Evolutionary conservation across 2,329 filamentous ascomycete genomes (phyloP).

Genomic region (Fusarium guadeloupense): DNA sequence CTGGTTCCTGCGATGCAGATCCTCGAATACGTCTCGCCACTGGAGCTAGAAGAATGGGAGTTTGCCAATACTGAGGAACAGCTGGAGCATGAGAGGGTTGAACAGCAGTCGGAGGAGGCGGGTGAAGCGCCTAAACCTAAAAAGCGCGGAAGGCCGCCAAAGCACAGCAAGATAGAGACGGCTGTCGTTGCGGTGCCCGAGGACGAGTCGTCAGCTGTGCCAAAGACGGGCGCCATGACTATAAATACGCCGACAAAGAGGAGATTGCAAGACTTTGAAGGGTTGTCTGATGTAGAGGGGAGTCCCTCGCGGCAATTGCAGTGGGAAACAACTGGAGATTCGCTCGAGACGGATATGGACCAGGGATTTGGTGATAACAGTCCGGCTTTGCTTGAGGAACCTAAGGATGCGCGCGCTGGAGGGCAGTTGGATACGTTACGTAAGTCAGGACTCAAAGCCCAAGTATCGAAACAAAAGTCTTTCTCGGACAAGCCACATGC

Average conservation of each 20-base stretch:
- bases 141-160: slow-evolving; percentile 45
- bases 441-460: neutral
- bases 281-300: slow-evolving; percentile 43
- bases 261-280: slow-evolving; percentile 45
- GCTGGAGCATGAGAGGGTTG: slow-evolving; percentile 52
- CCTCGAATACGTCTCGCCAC: slow-evolving; percentile 67
- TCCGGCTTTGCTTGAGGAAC: neutral
- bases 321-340: slow-evolving; percentile 30
- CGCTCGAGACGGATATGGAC: slow-evolving; percentile 4
- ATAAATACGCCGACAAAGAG: slow-evolving; percentile 50
- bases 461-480: neutral
- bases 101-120: slow-evolving; percentile 41
- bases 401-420: neutral
- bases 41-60: slow-evolving; percentile 66
- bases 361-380: neutral
- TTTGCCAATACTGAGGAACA: slow-evolving; percentile 54
- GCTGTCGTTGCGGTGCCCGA: slow-evolving; percentile 44
- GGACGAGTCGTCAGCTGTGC: slow-evolving; percentile 33
- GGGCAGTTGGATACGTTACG: neutral
- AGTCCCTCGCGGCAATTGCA: slow-evolving; percentile 44
- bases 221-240: slow-evolving; percentile 47
- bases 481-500: neutral
- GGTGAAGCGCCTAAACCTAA: slow-evolving; percentile 19
- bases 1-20: slow-evolving; percentile 58
- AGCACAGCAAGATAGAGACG: slow-evolving; percentile 46